A percentile compares a stretch with the other conserved stretches of the same genome.
phyloP scores from a whole-genome alignment of 148 eudicot species.

The Chenopodium album region DNA sequence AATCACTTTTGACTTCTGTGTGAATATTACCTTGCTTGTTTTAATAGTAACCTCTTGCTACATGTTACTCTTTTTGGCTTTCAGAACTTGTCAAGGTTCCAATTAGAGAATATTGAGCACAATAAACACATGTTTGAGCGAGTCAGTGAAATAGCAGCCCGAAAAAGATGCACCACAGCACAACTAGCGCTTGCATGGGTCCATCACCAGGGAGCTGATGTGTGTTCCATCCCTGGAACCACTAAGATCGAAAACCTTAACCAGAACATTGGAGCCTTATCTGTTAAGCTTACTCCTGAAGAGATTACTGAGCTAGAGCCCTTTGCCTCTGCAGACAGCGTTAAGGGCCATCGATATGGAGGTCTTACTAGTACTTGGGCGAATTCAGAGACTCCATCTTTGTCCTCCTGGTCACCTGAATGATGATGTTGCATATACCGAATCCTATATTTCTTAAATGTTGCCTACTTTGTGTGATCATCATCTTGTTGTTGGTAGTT shows the following conservation, averaged over 20 bases:
- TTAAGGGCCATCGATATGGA: constrained; percentile 34
- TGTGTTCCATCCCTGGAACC: constrained; percentile 44
- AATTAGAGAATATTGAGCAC: constrained; percentile 37
- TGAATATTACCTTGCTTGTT: background rate
- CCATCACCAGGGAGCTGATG: constrained; percentile 41
- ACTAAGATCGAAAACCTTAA: constrained; percentile 42
- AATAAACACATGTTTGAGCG: constrained; percentile 38
- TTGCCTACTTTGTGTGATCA: background rate
- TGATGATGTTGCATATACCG: background rate
- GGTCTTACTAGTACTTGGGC: constrained; percentile 13
- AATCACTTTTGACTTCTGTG: background rate
- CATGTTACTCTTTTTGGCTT: background rate
- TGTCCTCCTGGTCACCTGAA: constrained; percentile 33
- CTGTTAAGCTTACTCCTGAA: constrained; percentile 36
- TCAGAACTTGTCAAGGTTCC: constrained; percentile 38
- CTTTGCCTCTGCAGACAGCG: constrained; percentile 29
- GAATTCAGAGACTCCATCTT: constrained; percentile 40
- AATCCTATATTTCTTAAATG: background rate
- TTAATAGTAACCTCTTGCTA: background rate
- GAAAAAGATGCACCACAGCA: constrained; percentile 40
- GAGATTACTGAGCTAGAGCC: constrained; percentile 41
- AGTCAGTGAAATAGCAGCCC: constrained; percentile 36
- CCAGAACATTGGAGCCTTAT: constrained; percentile 39
- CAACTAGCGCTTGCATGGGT: constrained; percentile 53
- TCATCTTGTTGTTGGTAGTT: background rate